A percentile compares a stretch with the other conserved stretches of the same genome.
These are phyloP conservation scores for Euphorbia lathyris DNA, from an alignment of 345 rosid genomes.

Conservation along the genomic window DNA sequence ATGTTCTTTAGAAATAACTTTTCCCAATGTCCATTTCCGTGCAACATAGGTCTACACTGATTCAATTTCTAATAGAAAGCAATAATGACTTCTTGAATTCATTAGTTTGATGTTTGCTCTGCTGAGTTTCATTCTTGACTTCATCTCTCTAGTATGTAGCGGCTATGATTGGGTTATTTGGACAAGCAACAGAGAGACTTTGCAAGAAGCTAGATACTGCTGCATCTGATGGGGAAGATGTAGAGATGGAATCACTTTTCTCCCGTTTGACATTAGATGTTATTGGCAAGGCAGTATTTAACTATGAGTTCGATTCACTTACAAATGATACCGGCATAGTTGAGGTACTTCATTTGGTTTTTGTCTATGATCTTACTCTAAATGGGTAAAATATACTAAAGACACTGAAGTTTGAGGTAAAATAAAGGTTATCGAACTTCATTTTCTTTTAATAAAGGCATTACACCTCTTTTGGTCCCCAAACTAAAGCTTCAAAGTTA, in stretches of 20 bases:
- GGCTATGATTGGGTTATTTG: constrained; percentile 85
- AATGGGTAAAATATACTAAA: too few relatives aligned
- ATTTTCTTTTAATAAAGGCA: too few relatives aligned
- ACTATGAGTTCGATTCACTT: constrained; percentile 88
- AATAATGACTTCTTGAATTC: not conserved
- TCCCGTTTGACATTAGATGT: constrained; percentile 88
- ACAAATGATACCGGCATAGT: constrained; percentile 93
- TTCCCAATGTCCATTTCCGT: too few relatives aligned
- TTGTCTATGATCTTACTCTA: not conserved
- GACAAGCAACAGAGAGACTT: constrained; percentile 82
- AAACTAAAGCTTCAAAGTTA: too few relatives aligned
- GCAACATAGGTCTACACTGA: too few relatives aligned
- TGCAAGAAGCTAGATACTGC: constrained; percentile 75
- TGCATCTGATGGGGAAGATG: constrained; percentile 73
- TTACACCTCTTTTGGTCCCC: too few relatives aligned
- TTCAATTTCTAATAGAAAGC: not conserved
- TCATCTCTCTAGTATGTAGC: constrained; percentile 66
- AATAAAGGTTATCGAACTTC: too few relatives aligned
- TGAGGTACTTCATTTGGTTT: constrained; percentile 47
- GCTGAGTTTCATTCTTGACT: constrained; percentile 12
- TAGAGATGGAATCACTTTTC: constrained; percentile 95
- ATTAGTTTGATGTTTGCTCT: not conserved
- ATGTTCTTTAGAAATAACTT: too few relatives aligned
- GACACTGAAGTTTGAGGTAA: too few relatives aligned
- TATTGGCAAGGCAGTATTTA: constrained; percentile 94